phyloP scores from a whole-genome alignment of 2,329 filamentous ascomycete genomes.

The Cercospora citrullina region DNA sequence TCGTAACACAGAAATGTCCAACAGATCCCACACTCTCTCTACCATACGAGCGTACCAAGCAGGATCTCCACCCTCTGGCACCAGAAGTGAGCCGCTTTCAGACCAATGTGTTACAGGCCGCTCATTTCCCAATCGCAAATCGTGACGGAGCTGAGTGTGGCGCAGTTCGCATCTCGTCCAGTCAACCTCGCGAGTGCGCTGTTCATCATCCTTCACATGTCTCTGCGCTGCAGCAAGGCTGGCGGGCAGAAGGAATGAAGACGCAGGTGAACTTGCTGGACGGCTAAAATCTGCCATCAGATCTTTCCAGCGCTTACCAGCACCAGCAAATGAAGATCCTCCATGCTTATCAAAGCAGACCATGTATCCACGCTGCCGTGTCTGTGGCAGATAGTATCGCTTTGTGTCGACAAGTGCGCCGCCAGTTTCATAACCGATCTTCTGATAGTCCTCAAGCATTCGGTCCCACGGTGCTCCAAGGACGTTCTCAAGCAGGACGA shows the following conservation, averaged over 20 bases:
- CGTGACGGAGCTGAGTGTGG: slow-evolving; percentile 58
- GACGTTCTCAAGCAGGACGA: slow-evolving; percentile 75
- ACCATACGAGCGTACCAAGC: slow-evolving; percentile 54
- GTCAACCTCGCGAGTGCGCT: slow-evolving; percentile 38
- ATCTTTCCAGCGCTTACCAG: slow-evolving; percentile 44
- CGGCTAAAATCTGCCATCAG: slow-evolving; percentile 54
- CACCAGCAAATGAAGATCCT: background rate
- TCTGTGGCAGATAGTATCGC: slow-evolving; percentile 70
- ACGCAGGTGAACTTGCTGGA: slow-evolving; percentile 61
- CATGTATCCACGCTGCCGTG: slow-evolving; percentile 47
- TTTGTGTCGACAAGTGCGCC: slow-evolving; percentile 64
- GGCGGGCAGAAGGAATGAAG: slow-evolving; percentile 60
- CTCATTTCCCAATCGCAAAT: slow-evolving; percentile 53
- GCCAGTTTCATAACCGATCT: slow-evolving; percentile 57
- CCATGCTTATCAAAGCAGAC: slow-evolving; percentile 43
- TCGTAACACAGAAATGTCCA: slow-evolving; percentile 60
- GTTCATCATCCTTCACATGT: slow-evolving; percentile 22
- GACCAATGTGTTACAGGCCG: slow-evolving; percentile 63
- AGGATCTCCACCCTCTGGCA: slow-evolving; percentile 58
- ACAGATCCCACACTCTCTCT: slow-evolving; percentile 63
- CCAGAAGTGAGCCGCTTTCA: slow-evolving; percentile 53
- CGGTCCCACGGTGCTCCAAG: slow-evolving; percentile 59
- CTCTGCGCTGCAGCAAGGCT: slow-evolving; percentile 45
- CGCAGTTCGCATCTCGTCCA: slow-evolving; percentile 62
- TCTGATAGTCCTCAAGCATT: slow-evolving; percentile 44